These are phyloP conservation scores for Melanomma pulvis-pyrius DNA, from an alignment of 495 filamentous ascomycete genomes.

Conservation along the genomic window DNA sequence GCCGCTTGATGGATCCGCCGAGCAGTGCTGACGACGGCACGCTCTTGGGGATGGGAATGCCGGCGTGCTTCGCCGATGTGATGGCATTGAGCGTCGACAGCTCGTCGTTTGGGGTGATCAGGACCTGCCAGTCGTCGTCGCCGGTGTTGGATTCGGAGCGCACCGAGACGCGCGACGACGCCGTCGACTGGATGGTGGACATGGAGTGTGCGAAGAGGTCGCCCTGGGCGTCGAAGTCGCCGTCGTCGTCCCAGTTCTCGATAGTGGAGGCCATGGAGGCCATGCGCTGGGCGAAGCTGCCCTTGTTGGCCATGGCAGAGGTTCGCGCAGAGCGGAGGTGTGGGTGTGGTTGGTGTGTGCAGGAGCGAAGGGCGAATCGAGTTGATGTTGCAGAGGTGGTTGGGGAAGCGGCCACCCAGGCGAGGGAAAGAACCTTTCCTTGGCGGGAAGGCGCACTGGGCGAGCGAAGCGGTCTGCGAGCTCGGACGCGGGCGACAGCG, in stretches of 20 bases:
- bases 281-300: slow-evolving; percentile 38
- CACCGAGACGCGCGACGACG: slow-evolving; percentile 75
- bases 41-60: slow-evolving; percentile 87
- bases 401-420: not conserved
- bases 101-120: slow-evolving; percentile 77
- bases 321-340: slow-evolving; percentile 11
- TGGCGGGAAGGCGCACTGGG: not conserved
- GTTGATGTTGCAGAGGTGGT: not conserved
- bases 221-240: slow-evolving; percentile 75
- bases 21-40: slow-evolving; percentile 92
- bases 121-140: slow-evolving; percentile 85
- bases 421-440: not conserved
- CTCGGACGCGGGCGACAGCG: not conserved
- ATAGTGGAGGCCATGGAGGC: slow-evolving; percentile 33
- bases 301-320: slow-evolving; percentile 36
- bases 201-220: slow-evolving; percentile 64
- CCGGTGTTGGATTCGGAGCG: slow-evolving; percentile 70
- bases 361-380: slow-evolving; percentile 4
- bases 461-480: not conserved
- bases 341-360: slow-evolving; percentile 5
- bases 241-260: slow-evolving; percentile 91
- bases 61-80: slow-evolving; percentile 79
- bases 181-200: slow-evolving; percentile 71
- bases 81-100: slow-evolving; percentile 80
- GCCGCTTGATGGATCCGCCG: slow-evolving; percentile 90